Evolutionary conservation across 495 filamentous ascomycete genomes (phyloP).

Genomic region (Aspergillus taichungensis): DNA sequence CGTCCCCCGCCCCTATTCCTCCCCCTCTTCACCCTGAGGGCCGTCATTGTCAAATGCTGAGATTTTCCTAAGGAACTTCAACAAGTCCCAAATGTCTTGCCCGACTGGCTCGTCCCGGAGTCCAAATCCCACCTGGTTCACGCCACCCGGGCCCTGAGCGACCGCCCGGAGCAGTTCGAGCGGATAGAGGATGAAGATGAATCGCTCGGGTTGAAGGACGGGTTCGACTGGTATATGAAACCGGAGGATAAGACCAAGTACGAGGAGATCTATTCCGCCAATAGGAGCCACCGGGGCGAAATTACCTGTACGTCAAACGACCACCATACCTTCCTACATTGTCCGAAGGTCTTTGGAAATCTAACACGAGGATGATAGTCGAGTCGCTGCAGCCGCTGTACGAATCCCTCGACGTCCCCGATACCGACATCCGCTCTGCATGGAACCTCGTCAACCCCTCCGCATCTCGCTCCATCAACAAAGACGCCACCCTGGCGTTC

Average conservation of each 20-base stretch:
- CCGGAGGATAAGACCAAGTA: conserved; percentile 85
- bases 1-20: background rate
- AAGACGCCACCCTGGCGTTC: conserved; percentile 89
- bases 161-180: conserved; percentile 70
- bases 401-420: conserved; percentile 84
- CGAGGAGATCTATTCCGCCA: conserved; percentile 89
- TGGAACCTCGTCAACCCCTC: conserved; percentile 97
- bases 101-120: conserved; percentile 94
- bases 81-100: conserved; percentile 73
- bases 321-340: background rate
- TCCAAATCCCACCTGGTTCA: conserved; percentile 94
- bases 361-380: conserved; percentile 39
- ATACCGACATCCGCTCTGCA: conserved; percentile 85
- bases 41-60: background rate
- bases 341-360: too few relatives aligned
- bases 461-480: conserved; percentile 69
- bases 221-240: conserved; percentile 99
- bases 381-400: conserved; percentile 75
- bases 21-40: background rate
- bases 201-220: conserved; percentile 76
- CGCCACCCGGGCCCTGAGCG: conserved; percentile 72
- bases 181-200: conserved; percentile 67
- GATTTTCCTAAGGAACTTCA: conserved; percentile 58
- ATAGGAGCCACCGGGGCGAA: conserved; percentile 75
- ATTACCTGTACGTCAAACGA: conserved; percentile 58